Evolutionary conservation across 2,329 filamentous ascomycete genomes (phyloP), one percentile per base, ranked within the genome.

Genomic region (Fusarium papillatum): DNA sequence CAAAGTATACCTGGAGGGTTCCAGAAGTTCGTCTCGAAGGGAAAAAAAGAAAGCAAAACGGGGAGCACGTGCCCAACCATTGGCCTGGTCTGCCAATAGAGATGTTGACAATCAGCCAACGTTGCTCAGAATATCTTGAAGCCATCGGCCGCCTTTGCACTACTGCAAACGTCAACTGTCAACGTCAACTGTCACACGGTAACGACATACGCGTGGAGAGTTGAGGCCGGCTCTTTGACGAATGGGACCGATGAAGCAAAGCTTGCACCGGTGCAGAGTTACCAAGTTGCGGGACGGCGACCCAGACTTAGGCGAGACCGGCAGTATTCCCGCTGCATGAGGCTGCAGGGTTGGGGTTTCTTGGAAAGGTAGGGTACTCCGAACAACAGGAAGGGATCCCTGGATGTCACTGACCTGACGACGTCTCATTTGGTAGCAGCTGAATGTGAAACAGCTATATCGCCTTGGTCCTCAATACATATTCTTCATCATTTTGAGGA

Each of bases 391-490:
- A 61, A 72, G 62, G 64, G 50, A 66, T 66, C 70, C 73, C 67
- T 76, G 67, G 57, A 31, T 66, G 64, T 64, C 60, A 75, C 34
- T 69, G 41, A 62, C 50, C 70, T 64, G 66, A 69, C 68, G 69
- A 68, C 69, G 75, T 75, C 73, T 76, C 73, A 74, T 76, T 71
- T 69, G 65, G 62, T 48, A 76, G 36, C 39, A 73, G 76, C 75
- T 70, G 75, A 79, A 78, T 76, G 41, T 76, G 76, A 77, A 77
- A 78, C 76, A 70, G 59, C 72, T 69, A 70, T 72, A 69, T 68
- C 46, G 68, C 57, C 46, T 63, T 65, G 55, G 43, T 57, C 31
- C 63, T 76, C 55, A 22, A 68, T 43, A 50, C 41, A 57, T 63
- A 26, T 59, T 24, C 19, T 60, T 34, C 50, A 34, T 14, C 19